Conservation (phyloP, 345 rosid species). For the Bruguiera sexangula region DNA sequence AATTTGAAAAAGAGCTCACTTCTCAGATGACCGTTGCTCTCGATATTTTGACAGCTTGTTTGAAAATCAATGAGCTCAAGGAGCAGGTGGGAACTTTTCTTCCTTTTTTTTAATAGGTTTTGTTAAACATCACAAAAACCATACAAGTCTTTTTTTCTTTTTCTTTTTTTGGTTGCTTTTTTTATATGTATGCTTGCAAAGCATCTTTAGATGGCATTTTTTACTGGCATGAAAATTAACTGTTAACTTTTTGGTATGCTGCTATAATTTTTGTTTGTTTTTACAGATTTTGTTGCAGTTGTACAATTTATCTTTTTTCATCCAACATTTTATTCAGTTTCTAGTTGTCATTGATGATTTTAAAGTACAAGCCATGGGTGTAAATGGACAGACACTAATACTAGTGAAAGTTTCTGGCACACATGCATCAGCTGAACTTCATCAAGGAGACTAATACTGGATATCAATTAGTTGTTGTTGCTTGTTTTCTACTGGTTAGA, state of each 20-base stretch:
- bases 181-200: neutral
- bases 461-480: too few species aligned
- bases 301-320: neutral
- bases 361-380: slow-evolving; percentile 4
- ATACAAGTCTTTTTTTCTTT: too few species aligned
- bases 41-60: slow-evolving; percentile 73
- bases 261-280: neutral
- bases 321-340: neutral
- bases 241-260: neutral
- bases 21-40: slow-evolving; percentile 82
- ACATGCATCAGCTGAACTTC: too few species aligned
- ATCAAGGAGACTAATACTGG: too few species aligned
- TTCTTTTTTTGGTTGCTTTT: neutral
- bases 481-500: too few species aligned
- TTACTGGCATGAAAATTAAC: slow-evolving; percentile 8
- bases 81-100: slow-evolving; percentile 64
- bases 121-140: neutral
- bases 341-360: neutral
- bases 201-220: neutral
- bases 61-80: slow-evolving; percentile 69
- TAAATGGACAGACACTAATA: neutral
- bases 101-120: neutral
- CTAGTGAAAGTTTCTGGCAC: too few species aligned
- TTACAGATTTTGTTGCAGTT: neutral
- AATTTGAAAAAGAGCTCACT: slow-evolving; percentile 85